phyloP scores from a whole-genome alignment of 768 basidiomycete genomes.

The Sporobolomyces pararoseus region DNA sequence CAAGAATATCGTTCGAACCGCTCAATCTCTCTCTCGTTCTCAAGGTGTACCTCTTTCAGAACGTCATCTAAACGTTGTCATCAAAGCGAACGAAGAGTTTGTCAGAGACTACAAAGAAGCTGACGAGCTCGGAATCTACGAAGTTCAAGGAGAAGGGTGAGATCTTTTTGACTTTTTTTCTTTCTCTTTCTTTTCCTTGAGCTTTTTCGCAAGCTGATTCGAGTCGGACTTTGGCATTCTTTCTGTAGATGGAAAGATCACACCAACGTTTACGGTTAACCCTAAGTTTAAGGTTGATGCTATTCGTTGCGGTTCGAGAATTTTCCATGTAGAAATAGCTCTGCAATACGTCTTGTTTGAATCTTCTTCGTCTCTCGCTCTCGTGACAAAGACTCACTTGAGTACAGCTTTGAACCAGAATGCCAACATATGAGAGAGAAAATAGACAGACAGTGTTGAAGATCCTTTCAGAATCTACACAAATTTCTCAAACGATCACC shows the following conservation, averaged over 20 bases:
- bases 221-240: too few relatives aligned
- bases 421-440: too few relatives aligned
- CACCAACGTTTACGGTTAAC: conserved; percentile 2
- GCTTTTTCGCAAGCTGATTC: too few relatives aligned
- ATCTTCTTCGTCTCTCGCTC: too few relatives aligned
- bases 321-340: too few relatives aligned
- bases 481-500: background rate
- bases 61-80: conserved; percentile 58
- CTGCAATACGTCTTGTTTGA: too few relatives aligned
- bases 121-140: conserved; percentile 27
- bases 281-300: background rate
- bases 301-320: background rate
- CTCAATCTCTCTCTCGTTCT: conserved; percentile 60
- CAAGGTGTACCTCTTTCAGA: conserved; percentile 55
- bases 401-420: too few relatives aligned
- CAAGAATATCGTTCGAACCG: conserved; percentile 66
- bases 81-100: conserved; percentile 13
- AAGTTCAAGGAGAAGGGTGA: conserved; percentile 26
- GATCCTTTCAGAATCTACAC: too few relatives aligned
- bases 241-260: conserved; percentile 24
- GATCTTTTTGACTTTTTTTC: background rate
- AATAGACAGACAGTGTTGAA: too few relatives aligned
- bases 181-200: too few relatives aligned
- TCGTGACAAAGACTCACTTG: too few relatives aligned
- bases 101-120: conserved; percentile 21